phyloP scores from a whole-genome alignment of 2,329 filamentous ascomycete species.

The Phaeoacremonium minimum region DNA sequence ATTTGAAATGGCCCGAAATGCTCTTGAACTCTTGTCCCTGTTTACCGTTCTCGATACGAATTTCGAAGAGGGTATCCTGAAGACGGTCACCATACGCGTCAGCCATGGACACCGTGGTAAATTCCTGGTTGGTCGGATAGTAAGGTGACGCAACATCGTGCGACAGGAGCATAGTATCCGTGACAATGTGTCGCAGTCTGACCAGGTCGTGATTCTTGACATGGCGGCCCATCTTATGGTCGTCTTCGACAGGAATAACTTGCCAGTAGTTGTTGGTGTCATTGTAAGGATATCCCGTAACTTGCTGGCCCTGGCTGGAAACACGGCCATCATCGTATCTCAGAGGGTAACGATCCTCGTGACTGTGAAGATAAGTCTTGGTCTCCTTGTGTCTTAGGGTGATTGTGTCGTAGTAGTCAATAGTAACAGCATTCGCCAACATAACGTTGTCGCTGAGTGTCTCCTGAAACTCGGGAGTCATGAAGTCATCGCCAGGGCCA shows the following conservation, averaged over 20 bases:
- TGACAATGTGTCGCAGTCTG: slow-evolving; percentile 80
- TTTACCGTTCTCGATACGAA: slow-evolving; percentile 86
- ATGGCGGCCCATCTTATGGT: slow-evolving; percentile 52
- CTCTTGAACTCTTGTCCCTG: slow-evolving; percentile 79
- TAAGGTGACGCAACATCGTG: slow-evolving; percentile 97
- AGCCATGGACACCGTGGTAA: slow-evolving; percentile 74
- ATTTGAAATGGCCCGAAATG: slow-evolving; percentile 88
- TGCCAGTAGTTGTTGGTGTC: slow-evolving; percentile 99
- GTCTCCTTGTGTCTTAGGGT: slow-evolving; percentile 95
- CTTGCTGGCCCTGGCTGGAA: slow-evolving; percentile 95
- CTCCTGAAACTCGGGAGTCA: slow-evolving; percentile 97
- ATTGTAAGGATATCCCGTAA: slow-evolving; percentile 96
- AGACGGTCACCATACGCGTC: slow-evolving; percentile 69
- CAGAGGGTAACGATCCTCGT: slow-evolving; percentile 82
- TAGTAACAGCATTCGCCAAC: slow-evolving; percentile 77
- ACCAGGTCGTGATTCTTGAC: slow-evolving; percentile 84
- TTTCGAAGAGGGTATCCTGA: slow-evolving; percentile 90
- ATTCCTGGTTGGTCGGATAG: slow-evolving; percentile 97
- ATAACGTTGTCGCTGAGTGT: slow-evolving; percentile 93
- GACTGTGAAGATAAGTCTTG: slow-evolving; percentile 92
- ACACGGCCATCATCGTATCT: slow-evolving; percentile 97
- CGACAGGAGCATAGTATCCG: slow-evolving; percentile 80
- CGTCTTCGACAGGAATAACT: slow-evolving; percentile 67
- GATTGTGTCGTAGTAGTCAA: slow-evolving; percentile 87
- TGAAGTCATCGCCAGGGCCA: slow-evolving; percentile 96